Base-by-base conservation (phyloP, 805 yeast species). In the Starmerella bombicola region DNA sequence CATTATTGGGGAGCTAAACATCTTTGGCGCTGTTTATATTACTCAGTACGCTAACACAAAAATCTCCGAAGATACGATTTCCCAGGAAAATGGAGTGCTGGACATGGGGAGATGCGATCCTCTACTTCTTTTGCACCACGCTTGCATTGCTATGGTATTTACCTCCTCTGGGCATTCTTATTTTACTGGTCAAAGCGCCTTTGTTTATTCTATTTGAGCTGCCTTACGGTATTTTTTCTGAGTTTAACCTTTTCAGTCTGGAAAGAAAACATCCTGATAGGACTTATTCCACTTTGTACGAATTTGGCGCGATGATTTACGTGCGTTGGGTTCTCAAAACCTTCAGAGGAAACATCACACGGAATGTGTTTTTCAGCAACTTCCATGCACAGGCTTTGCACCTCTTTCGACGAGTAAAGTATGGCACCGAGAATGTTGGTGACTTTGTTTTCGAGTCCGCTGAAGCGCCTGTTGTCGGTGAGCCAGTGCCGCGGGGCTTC, bases 351-450 rank as follows among this genome's bases (percentile, higher is more conserved):
- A 42, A 43, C 20, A 30, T 43, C 25, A 40, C 51, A 15, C 53
- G 54, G 12, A 24, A 42, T 2, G 44, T 49, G 2, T 39, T 60
- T 9, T 55, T 55, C 30, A 48, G 59, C 19, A 39, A 49, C 22
- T 33, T 25, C 4, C 41, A 36, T 5, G 48, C 55, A 9, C 52
- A 52, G 13, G n/a, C 40, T 16, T 24, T 59, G 37, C 54, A 38
- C 41, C 26, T 32, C 13, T 45, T 50, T 28, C 53, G 64, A 15
- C 40, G 50, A 25, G 47, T 51, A 37, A 54, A 59, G 21, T 49
- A 53, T 33, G 63, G 63, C 16, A 48, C 52, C 6, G 56, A 53
- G 6, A 49, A 48, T 28, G 44, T 58, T 16, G 61, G 62, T 10
- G 62, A 57, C 42, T 39, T 53, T 25, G 39, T 28, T 7, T 45